These are phyloP conservation scores for Colletotrichum trifolii DNA, from an alignment of 2,329 filamentous ascomycete genomes.

Conservation along the genomic window DNA sequence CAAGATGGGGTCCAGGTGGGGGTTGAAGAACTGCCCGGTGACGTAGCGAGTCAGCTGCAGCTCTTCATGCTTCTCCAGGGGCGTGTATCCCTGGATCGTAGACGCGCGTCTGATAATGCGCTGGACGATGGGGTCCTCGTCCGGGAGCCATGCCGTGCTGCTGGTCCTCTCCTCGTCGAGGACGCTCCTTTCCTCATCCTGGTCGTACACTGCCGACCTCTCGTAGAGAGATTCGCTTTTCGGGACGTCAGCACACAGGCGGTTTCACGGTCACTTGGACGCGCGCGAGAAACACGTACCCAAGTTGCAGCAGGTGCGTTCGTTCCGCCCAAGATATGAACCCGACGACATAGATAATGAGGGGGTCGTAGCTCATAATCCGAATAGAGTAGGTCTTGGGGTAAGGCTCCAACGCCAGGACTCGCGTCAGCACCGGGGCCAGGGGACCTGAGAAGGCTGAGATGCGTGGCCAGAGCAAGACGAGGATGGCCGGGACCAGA, in stretches of 20 bases:
- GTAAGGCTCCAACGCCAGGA: background rate
- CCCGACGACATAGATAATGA: constrained; percentile 17
- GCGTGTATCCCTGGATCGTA: constrained; percentile 18
- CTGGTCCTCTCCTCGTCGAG: constrained; percentile 5
- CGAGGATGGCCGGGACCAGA: background rate
- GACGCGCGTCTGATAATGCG: constrained; percentile 6
- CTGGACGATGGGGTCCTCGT: constrained; percentile 8
- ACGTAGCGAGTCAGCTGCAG: constrained; percentile 16
- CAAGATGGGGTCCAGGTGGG: constrained; percentile 15
- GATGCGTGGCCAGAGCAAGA: background rate
- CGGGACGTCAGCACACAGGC: background rate
- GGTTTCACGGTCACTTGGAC: background rate
- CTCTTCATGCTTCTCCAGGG: background rate
- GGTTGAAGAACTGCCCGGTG: constrained; percentile 4
- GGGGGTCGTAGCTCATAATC: constrained; percentile 11
- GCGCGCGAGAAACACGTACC: background rate
- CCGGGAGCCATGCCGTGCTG: constrained; percentile 12
- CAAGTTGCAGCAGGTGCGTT: background rate
- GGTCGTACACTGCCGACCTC: constrained; percentile 1
- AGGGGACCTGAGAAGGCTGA: background rate
- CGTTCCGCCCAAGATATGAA: constrained; percentile 21
- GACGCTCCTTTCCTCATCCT: background rate
- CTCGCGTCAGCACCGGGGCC: background rate
- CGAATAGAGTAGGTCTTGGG: constrained; percentile 13
- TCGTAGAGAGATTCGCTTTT: background rate